Base-by-base conservation (phyloP, 768 basidiomycete genomes). In the Tubosaeta brunneosetosa region DNA sequence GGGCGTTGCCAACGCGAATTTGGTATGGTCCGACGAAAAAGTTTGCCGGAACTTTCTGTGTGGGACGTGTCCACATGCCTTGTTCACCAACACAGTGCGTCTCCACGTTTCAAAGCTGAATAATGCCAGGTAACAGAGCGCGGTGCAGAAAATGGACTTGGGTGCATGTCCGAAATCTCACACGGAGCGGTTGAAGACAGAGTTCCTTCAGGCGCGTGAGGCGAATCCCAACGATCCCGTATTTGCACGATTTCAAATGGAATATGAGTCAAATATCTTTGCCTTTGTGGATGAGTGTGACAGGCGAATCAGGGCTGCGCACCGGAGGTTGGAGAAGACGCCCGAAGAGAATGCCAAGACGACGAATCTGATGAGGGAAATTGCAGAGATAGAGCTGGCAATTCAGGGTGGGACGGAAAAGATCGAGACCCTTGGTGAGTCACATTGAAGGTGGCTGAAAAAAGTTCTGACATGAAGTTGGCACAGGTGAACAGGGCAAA, bases 291-390 rank as follows among this genome's bases (percentile, higher is more conserved):
- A 97, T 64, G 97, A 99, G 69, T 97, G 95, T 73, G 97, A 99
- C 79, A 77, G 97, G 64, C 80, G 95, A 65, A 98, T 99, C 72
- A 78, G 92, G 36, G 84, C 90, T 36, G 92, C 94, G 41, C 97
- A 99, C 69, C 80, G 93, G 61, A 81, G 97, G 66, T 73, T 99
- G 66, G 97, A 99, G 77, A 99, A 99, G 79, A 99, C 97, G 6
- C 97, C 97, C 32, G 97, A 98, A 74, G 97, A 99, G 77, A 99
- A 99, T 69, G 93, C 94, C 47, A 97, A 97, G 74, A 98, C 95
- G 31, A 97, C 97, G 4, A 94, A 95, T 70, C 71, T 99, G 76
- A 99, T 99, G 97, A 80, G 93, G 58, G 97, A 99, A 80, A 97
- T 99, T 73, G 97, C 92, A 52, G 97, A 99, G 75, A 97, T 99